phyloP scores from a whole-genome alignment of 345 rosid genomes.

The Linum lewisii region DNA sequence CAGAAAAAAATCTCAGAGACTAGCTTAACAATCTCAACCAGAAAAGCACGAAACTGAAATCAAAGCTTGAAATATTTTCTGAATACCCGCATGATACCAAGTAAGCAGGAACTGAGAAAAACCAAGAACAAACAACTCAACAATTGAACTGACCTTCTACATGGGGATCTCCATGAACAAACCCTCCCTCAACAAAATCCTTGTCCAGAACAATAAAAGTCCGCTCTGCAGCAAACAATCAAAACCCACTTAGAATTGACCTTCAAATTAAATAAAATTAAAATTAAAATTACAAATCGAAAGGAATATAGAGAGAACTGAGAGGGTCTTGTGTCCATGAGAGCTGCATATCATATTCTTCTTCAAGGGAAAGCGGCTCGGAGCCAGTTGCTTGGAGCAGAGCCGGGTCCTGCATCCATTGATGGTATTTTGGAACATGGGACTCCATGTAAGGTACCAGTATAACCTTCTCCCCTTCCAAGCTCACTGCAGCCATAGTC shows the following conservation, averaged over 20 bases:
- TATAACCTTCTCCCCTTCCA: conserved; percentile 68
- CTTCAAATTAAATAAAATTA: conserved; percentile 4
- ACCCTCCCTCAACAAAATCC: conserved; percentile 42
- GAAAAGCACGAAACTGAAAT: background rate
- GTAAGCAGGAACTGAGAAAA: background rate
- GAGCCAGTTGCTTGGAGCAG: conserved; percentile 86
- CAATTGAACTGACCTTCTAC: conserved; percentile 45
- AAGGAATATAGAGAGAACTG: conserved; percentile 28
- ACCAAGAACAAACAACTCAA: background rate
- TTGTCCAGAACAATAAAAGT: conserved; percentile 85
- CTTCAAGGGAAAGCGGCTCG: conserved; percentile 72
- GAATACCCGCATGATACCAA: too few species aligned
- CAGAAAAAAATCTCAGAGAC: too few species aligned
- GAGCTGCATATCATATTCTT: conserved; percentile 74
- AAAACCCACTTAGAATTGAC: conserved; percentile 6
- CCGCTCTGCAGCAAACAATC: conserved; percentile 44
- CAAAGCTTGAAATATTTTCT: background rate
- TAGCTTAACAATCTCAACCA: too few species aligned
- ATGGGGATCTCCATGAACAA: conserved; percentile 54
- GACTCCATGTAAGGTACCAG: conserved; percentile 73
- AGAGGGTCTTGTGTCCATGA: conserved; percentile 89
- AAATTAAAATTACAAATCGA: background rate
- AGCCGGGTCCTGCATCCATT: conserved; percentile 82
- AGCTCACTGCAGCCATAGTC: conserved; percentile 37
- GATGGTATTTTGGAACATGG: conserved; percentile 75